Percentiles rank a stretch among this genome's conserved stretches.
Evolutionary conservation across 2,329 filamentous ascomycete genomes (phyloP).

Genomic region (Emericellopsis atlantica): DNA sequence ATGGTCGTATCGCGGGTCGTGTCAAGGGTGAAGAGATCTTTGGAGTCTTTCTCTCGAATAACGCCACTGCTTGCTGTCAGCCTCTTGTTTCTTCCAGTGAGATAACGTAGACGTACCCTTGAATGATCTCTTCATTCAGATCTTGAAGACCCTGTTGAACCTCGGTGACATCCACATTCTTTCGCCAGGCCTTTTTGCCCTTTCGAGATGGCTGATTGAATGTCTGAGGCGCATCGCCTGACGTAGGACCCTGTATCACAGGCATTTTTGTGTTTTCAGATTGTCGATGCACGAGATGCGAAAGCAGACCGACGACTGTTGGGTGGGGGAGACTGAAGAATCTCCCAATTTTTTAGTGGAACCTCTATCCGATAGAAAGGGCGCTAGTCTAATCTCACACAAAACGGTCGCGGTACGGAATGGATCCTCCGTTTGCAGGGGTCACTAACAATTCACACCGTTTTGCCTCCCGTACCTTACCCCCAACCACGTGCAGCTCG

Average conservation of each 20-base stretch:
- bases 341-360: slow-evolving; percentile 7
- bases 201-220: slow-evolving; percentile 86
- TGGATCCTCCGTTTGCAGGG: no score
- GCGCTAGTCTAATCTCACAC: no score
- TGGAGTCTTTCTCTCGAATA: slow-evolving; percentile 68
- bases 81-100: neutral
- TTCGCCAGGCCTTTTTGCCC: slow-evolving; percentile 97
- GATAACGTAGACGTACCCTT: slow-evolving; percentile 50
- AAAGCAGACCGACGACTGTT: neutral
- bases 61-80: slow-evolving; percentile 51
- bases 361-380: slow-evolving; percentile 2
- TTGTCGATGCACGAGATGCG: neutral
- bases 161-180: slow-evolving; percentile 89
- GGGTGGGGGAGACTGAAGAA: neutral
- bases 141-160: slow-evolving; percentile 72
- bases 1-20: slow-evolving; percentile 56
- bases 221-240: slow-evolving; percentile 57
- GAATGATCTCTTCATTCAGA: slow-evolving; percentile 79
- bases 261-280: slow-evolving; percentile 28
- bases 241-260: slow-evolving; percentile 34
- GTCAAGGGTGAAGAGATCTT: slow-evolving; percentile 79
- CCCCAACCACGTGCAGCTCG: no score
- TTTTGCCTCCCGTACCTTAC: no score
- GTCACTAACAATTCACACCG: no score
- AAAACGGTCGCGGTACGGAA: no score